phyloP scores from a whole-genome alignment of 2,329 filamentous ascomycete species.

The Exophiala bonariae region DNA sequence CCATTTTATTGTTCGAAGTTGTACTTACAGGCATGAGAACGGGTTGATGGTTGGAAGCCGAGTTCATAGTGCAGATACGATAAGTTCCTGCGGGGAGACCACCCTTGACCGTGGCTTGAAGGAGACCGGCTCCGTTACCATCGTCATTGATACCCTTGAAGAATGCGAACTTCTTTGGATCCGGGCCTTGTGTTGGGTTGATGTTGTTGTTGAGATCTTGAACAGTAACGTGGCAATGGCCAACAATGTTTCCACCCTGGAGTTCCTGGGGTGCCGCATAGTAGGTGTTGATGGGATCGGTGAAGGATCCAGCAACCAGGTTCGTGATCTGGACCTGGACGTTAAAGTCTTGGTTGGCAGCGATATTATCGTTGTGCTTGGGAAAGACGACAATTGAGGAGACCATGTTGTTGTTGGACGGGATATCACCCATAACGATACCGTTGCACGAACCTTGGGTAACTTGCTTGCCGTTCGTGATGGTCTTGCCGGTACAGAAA shows the following conservation, averaged over 20 bases:
- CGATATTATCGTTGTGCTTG: constrained; percentile 41
- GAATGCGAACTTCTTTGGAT: constrained; percentile 52
- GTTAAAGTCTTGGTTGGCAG: constrained; percentile 46
- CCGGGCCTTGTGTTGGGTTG: constrained; percentile 37
- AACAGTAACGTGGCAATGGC: constrained; percentile 48
- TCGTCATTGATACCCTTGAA: constrained; percentile 62
- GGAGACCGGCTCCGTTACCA: constrained; percentile 56
- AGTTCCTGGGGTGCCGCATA: constrained; percentile 57
- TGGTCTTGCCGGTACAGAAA: constrained; percentile 55
- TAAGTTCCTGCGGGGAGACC: constrained; percentile 65
- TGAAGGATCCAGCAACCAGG: constrained; percentile 55
- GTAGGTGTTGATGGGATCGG: constrained; percentile 56
- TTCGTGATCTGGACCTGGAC: constrained; percentile 51
- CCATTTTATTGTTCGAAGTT: not conserved
- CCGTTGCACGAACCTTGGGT: constrained; percentile 56
- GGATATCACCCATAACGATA: constrained; percentile 60
- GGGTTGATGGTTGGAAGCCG: constrained; percentile 63
- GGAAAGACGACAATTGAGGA: constrained; percentile 55
- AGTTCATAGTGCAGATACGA: constrained; percentile 64
- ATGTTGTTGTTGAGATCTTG: constrained; percentile 46
- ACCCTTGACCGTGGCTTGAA: constrained; percentile 55
- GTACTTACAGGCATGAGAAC: constrained; percentile 53
- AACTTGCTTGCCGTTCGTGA: constrained; percentile 57
- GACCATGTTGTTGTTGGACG: constrained; percentile 52
- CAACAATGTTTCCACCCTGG: constrained; percentile 38